phyloP scores from a whole-genome alignment of 2,329 filamentous ascomycete species.

The Cryphonectria parasitica region DNA sequence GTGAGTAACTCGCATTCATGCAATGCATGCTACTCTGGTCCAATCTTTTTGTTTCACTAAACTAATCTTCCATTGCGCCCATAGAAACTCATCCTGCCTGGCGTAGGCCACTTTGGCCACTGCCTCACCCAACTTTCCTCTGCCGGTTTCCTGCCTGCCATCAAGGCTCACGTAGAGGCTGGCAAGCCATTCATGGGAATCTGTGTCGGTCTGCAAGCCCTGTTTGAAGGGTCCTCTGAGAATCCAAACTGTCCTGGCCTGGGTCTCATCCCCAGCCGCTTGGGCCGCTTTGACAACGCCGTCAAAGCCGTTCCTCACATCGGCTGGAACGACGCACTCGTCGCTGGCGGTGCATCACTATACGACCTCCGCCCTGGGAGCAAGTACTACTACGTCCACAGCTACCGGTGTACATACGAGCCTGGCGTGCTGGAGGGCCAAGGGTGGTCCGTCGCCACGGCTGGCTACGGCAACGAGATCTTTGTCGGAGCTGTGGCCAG shows the following conservation, averaged over 20 bases:
- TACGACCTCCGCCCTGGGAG: constrained; percentile 80
- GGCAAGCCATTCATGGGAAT: constrained; percentile 99
- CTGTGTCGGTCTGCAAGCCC: constrained; percentile 89
- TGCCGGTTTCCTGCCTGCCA: constrained; percentile 82
- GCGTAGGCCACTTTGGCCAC: constrained; percentile 97
- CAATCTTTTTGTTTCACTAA: constrained; percentile 30
- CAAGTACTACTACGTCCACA: constrained; percentile 99
- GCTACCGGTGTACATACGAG: constrained; percentile 81
- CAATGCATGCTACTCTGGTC: no score
- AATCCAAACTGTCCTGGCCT: constrained; percentile 73
- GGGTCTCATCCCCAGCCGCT: constrained; percentile 69
- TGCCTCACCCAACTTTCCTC: constrained; percentile 83
- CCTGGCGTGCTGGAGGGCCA: constrained; percentile 74
- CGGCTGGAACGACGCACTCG: constrained; percentile 92
- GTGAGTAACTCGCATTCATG: constrained; percentile 52
- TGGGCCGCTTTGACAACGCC: constrained; percentile 76
- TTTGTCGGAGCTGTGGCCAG: constrained; percentile 90
- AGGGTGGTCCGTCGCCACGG: constrained; percentile 93
- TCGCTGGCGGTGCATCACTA: constrained; percentile 55
- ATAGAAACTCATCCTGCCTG: constrained; percentile 90
- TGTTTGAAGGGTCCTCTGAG: constrained; percentile 87
- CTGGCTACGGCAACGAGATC: constrained; percentile 81
- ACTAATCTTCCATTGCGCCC: constrained; percentile 28
- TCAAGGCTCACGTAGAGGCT: constrained; percentile 78
- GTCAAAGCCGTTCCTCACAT: constrained; percentile 97